Conservation (phyloP, 169 alveolate genomes). For the Plasmodium relictum region DNA sequence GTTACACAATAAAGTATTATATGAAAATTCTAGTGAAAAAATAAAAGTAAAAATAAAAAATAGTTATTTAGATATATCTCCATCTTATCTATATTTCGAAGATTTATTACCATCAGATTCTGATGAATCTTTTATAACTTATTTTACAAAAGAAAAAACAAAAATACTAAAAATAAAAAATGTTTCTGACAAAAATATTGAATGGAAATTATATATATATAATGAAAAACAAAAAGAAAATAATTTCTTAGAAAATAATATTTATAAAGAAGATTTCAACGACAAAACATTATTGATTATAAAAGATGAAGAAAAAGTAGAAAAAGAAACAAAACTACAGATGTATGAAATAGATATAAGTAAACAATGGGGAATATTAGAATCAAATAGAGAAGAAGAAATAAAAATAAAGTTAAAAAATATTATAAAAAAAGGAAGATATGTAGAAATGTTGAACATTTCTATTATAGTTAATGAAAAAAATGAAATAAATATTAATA, state of each 20-base stretch:
- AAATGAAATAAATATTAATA: not conserved
- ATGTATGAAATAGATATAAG: not conserved
- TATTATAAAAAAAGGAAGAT: conserved; percentile 15
- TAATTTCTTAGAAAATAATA: not conserved
- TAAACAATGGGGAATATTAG: conserved; percentile 10
- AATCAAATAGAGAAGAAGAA: conserved; percentile 25
- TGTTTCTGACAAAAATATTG: conserved; percentile 4
- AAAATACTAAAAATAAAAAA: conserved; percentile 37
- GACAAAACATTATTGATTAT: not conserved
- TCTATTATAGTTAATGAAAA: not conserved
- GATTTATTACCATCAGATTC: conserved; percentile 19
- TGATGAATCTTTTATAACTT: conserved; percentile 26
- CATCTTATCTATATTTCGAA: conserved; percentile 12
- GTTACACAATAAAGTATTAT: not conserved
- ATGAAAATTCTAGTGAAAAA: conserved; percentile 13
- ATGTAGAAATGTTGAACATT: conserved; percentile 44
- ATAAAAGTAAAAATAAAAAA: conserved; percentile 25
- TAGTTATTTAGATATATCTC: conserved; percentile 18
- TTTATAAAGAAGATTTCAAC: not conserved
- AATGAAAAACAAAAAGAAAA: conserved; percentile 13
- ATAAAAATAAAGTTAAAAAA: conserved; percentile 35
- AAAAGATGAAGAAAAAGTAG: not conserved
- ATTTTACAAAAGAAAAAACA: conserved; percentile 19
- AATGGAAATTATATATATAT: conserved; percentile 13
- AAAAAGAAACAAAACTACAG: not conserved